Percentiles rank a stretch among this genome's conserved stretches.
phyloP scores from a whole-genome alignment of 345 rosid genomes.

The Linum lewisii region DNA sequence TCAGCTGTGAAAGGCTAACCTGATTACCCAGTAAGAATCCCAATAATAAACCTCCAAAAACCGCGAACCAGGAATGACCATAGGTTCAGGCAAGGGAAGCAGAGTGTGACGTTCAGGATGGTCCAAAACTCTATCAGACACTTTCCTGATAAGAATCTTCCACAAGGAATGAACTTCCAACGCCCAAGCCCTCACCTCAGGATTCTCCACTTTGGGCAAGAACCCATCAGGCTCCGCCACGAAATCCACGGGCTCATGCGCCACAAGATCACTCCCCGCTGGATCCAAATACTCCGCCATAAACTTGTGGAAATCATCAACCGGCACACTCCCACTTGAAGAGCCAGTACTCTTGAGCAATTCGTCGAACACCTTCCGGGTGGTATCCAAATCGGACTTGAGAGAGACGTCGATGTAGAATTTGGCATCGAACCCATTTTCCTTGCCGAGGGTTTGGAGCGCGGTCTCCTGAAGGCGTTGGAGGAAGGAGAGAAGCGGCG shows the following conservation, averaged over 20 bases:
- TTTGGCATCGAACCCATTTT: constrained; percentile 47
- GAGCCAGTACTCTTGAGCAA: constrained; percentile 28
- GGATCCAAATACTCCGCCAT: constrained; percentile 27
- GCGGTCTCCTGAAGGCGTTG: constrained; percentile 58
- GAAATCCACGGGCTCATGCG: constrained; percentile 50
- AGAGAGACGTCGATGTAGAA: constrained; percentile 57
- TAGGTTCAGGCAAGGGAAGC: constrained; percentile 61
- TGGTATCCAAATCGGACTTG: constrained; percentile 31
- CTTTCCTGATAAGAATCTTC: constrained; percentile 55
- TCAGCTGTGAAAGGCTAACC: constrained; percentile 36
- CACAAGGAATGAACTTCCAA: constrained; percentile 65
- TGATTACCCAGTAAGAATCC: constrained; percentile 94
- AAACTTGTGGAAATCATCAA: constrained; percentile 14
- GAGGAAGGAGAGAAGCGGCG: constrained; percentile 48
- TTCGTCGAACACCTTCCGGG: constrained; percentile 36
- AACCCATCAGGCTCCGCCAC: constrained; percentile 52
- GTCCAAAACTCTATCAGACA: constrained; percentile 39
- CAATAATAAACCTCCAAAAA: constrained; percentile 82
- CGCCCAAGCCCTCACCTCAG: constrained; percentile 67
- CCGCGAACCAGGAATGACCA: constrained; percentile 77
- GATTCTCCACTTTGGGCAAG: constrained; percentile 58
- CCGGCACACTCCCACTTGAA: constrained; percentile 16
- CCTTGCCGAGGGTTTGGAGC: constrained; percentile 28
- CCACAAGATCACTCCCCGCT: constrained; percentile 51
- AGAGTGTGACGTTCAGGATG: constrained; percentile 60